Evolutionary conservation across 192 early-diverging fungal species (phyloP), one percentile per base, ranked within the genome.

Genomic region (Mortierella alpina): DNA sequence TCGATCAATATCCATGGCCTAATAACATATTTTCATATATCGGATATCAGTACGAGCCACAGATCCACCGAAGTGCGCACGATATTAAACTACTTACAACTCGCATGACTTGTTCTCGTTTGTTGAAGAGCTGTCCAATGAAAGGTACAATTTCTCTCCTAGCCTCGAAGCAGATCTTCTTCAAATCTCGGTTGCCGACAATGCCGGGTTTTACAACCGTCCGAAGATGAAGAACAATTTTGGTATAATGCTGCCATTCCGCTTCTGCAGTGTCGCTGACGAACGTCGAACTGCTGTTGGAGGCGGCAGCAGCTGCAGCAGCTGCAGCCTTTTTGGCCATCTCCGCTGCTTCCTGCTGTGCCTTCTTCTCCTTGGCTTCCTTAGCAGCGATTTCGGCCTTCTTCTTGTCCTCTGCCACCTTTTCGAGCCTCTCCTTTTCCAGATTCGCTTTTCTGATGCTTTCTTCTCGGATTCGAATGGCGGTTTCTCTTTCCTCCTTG

Each of bases 121-220:
- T 75, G 61, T 85, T 88, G 17, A 78, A 62, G 6, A 91, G 39
- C 50, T 88, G 88, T 13, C 83, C 83, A 7, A 91, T 61, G 17
- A 67, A 70, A 14, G 77, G 70, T 23, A 82, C 86, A 13, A 91
- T 80, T 0, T 75, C 70, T 46, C 76, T 71, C 15, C 70, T 58
- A 1, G 58, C 51, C 0, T 83, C 68, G 14, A 67, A 70, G 23
- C 58, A 74, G 39, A 18, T 63, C 42, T 54, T 72, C 58, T 79
- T 86, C 42, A 72, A 56, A 50, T 6, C 66, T 57, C 47, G 67
- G 18, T 82, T 84, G 57, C 66, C 70, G 7, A 54, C 48, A 63
- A 85, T 66, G 3, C 68, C 70, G 8, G 86, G 86, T 31, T 67
- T 61, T 39, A 90, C 73, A 5, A 53, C 52, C 1, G 73, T 52